phyloP scores from a whole-genome alignment of 2,329 filamentous ascomycete species.

The Zasmidium angulare region DNA sequence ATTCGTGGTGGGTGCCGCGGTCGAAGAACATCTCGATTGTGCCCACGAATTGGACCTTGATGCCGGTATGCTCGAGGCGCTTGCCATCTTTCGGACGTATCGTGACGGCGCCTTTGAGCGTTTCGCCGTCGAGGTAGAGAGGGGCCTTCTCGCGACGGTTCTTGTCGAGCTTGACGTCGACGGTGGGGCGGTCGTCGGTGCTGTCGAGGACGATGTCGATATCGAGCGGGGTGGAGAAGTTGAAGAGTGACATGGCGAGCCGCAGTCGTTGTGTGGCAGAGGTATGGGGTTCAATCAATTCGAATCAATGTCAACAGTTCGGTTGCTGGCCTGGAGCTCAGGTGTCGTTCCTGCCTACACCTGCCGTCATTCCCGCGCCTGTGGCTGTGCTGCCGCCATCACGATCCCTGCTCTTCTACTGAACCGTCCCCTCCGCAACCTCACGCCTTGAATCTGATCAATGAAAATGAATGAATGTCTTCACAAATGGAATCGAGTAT shows the following conservation, averaged over 20 bases:
- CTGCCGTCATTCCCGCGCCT: not conserved
- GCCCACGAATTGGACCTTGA: conserved; percentile 99
- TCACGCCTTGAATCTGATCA: not conserved
- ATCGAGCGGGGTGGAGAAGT: conserved; percentile 93
- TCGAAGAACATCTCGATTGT: conserved; percentile 99
- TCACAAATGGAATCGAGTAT: not conserved
- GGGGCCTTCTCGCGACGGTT: conserved; percentile 95
- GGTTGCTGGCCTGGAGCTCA: not conserved
- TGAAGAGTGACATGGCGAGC: conserved; percentile 82
- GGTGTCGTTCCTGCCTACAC: not conserved
- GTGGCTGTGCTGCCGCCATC: not conserved
- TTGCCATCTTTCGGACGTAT: conserved; percentile 97
- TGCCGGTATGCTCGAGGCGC: conserved; percentile 93
- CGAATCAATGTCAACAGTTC: not conserved
- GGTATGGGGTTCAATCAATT: not conserved
- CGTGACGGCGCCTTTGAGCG: conserved; percentile 93
- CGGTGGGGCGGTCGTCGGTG: conserved; percentile 87
- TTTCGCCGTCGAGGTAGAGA: conserved; percentile 96
- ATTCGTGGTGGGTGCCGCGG: conserved; percentile 98
- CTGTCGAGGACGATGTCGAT: conserved; percentile 98
- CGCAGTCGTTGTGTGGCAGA: not conserved
- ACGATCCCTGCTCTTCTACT: not conserved
- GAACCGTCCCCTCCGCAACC: not conserved
- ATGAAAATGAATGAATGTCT: not conserved
- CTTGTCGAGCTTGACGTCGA: conserved; percentile 98